These are phyloP conservation scores for Microdochium bolleyi DNA, from an alignment of 2,329 filamentous ascomycete genomes.

Conservation along the genomic window DNA sequence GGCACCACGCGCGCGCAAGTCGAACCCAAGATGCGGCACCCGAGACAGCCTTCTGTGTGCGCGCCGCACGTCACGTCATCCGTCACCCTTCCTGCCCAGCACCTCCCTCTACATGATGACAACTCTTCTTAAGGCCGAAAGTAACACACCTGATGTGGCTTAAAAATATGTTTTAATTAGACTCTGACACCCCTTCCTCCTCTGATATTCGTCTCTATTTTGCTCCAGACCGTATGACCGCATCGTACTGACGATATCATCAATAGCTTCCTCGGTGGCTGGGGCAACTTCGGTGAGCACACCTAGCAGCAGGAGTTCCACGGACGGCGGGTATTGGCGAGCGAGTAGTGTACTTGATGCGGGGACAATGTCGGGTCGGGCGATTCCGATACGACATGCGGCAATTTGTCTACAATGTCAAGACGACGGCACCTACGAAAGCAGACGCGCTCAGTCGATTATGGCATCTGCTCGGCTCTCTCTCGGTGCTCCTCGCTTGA, in stretches of 20 bases:
- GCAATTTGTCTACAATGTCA: too few species aligned
- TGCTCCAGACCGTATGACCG: not conserved
- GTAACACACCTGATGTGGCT: not conserved
- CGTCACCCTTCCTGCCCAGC: not conserved
- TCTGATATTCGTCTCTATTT: not conserved
- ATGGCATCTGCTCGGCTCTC: not conserved
- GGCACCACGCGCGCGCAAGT: not conserved
- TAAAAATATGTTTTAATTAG: slow-evolving; percentile 1
- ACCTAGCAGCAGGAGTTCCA: slow-evolving; percentile 4
- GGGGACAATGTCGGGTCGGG: too few species aligned
- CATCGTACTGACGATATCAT: slow-evolving; percentile 10
- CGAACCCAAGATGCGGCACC: too few species aligned
- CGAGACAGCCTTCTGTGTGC: not conserved
- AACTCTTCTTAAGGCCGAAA: not conserved
- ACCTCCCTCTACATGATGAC: not conserved
- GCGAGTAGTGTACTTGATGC: too few species aligned
- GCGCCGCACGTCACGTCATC: not conserved
- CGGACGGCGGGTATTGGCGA: too few species aligned
- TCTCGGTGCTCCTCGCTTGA: not conserved
- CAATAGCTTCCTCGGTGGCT: slow-evolving; percentile 62
- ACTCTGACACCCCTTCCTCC: not conserved
- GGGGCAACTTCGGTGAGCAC: slow-evolving; percentile 67
- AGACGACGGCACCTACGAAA: not conserved
- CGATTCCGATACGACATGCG: too few species aligned
- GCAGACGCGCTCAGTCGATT: not conserved